These are phyloP conservation scores for Candida ulmi DNA, from an alignment of 805 yeast species.

Conservation along the genomic window DNA sequence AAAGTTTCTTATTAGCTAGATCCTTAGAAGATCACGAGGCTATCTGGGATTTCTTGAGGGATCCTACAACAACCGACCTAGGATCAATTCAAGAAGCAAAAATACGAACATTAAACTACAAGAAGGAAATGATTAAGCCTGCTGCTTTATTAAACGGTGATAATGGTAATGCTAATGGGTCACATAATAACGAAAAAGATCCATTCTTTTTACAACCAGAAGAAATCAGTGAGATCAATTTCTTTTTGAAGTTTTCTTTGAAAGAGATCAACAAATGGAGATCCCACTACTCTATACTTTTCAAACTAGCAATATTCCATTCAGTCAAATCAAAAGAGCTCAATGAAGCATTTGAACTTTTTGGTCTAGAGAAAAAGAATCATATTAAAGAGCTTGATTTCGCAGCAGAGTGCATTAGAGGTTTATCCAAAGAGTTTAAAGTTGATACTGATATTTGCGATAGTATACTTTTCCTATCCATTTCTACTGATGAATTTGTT, in stretches of 20 bases:
- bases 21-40: slow-evolving; percentile 30
- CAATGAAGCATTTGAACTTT: slow-evolving; percentile 11
- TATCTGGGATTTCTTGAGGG: slow-evolving; percentile 37
- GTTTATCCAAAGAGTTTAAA: slow-evolving; percentile 17
- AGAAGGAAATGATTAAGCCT: slow-evolving; percentile 22
- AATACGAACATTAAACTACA: slow-evolving; percentile 20
- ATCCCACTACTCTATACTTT: slow-evolving; percentile 27
- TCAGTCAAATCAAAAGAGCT: slow-evolving; percentile 16
- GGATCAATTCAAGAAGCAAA: slow-evolving; percentile 30
- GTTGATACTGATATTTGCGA: slow-evolving; percentile 15
- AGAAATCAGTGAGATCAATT: slow-evolving; percentile 39
- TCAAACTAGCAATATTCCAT: slow-evolving; percentile 29
- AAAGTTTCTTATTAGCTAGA: slow-evolving; percentile 35
- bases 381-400: slow-evolving; percentile 16
- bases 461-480: slow-evolving; percentile 14
- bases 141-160: not conserved
- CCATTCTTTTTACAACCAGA: slow-evolving; percentile 26
- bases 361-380: slow-evolving; percentile 1
- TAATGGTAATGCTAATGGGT: slow-evolving; percentile 1
- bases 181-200: slow-evolving; percentile 2
- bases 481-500: slow-evolving; percentile 23
- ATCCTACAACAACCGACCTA: slow-evolving; percentile 26
- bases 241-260: slow-evolving; percentile 41
- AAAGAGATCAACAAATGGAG: slow-evolving; percentile 35
- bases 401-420: slow-evolving; percentile 7